Evolutionary conservation across 768 basidiomycete genomes (phyloP).

Genomic region (Glaciozyma martinii): DNA sequence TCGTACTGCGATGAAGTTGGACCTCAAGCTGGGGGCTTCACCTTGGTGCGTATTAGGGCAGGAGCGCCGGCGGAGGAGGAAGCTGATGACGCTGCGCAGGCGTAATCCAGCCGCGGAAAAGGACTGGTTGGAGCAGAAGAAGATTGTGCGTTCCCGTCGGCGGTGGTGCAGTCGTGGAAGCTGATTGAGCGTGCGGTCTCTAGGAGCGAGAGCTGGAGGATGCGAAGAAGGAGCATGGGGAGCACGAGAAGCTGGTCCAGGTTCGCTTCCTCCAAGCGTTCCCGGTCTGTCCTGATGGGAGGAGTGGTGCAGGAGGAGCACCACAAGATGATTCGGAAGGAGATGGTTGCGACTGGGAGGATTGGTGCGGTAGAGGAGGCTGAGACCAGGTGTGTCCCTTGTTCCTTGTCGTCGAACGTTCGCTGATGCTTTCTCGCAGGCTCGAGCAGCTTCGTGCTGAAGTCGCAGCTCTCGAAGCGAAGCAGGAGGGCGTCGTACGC

Average conservation of each 20-base stretch:
- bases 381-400: neutral
- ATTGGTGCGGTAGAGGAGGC: neutral
- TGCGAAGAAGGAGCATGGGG: neutral
- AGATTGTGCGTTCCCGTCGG: too few species aligned
- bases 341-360: neutral
- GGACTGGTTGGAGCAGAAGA: neutral
- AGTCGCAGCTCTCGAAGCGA: slow-evolving; percentile 9
- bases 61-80: neutral
- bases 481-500: neutral
- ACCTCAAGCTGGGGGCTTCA: neutral
- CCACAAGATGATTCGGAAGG: neutral
- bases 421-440: neutral
- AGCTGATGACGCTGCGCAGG: neutral
- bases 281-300: too few species aligned
- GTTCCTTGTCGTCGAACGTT: neutral
- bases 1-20: neutral
- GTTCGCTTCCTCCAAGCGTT: neutral
- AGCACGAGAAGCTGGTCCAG: neutral
- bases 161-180: neutral
- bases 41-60: neutral
- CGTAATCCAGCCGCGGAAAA: neutral
- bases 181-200: neutral
- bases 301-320: neutral
- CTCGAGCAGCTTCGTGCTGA: slow-evolving; percentile 13
- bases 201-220: neutral